Base-by-base conservation (phyloP, 176 grass and related monocot genomes). In the Stipa capillata region DNA sequence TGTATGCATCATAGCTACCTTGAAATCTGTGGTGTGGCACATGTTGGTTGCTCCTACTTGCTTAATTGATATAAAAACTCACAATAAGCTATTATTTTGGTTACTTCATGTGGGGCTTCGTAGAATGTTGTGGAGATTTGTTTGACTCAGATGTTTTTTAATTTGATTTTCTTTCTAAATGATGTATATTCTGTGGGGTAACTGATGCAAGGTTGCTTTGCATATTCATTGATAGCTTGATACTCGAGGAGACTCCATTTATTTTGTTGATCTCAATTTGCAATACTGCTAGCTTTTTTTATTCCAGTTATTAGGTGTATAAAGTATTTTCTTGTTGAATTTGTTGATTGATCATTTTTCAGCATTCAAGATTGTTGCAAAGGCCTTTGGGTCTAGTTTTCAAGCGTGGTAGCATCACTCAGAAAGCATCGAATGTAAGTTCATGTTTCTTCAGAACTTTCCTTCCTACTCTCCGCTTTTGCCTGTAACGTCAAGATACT, bases 381-480 rank as follows among this genome's bases (percentile, higher is more conserved):
- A 94, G 85, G 69, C 92, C 95, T 80, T 83, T 92, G 68, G 90
- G 92, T 85, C 77, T 98, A 80, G 77, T 92, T 43, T 98, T 77
- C 81, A 98, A 94, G 83, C 91, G 95, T 23, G 91, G 95, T 54
- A 63, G 39, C 80, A 94, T 94, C 77, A 92, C 83, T 70, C 95
- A 98, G 79, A 98, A 98, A 85, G 44, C 53, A 69, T 98, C 95
- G 37, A 92, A 56, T 67, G 95, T 94, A 94, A 90, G 87, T 81
- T 8, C 6, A 10, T 44, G 21, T 27, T 10, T 47, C 28, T 71
- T 79, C 9, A 44, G 39, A 43, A 27, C 7, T 64, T 61, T 63
- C 31, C 14, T 69, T 60, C 8, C 50, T 40, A n/a, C 20, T 45
- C 15, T 72, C 42, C 21, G 58, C 33, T 59, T 65, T 69, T 67